phyloP scores from a whole-genome alignment of 176 grass and related monocot species.

The Coix lacrymajobi region DNA sequence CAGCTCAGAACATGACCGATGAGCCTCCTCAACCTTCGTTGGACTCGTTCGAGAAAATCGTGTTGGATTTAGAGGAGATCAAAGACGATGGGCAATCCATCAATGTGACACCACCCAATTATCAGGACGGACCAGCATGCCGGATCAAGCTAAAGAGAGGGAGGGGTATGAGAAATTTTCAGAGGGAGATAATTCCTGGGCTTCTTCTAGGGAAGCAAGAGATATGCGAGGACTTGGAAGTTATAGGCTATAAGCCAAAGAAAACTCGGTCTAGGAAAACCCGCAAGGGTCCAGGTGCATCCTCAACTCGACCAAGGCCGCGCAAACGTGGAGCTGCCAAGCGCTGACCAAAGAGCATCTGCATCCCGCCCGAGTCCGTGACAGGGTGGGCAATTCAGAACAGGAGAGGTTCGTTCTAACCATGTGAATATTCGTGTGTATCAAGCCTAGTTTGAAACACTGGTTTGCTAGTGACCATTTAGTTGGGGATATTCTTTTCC shows the following conservation, averaged over 20 bases:
- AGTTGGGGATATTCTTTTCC: background rate
- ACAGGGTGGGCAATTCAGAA: background rate
- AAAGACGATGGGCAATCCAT: slow-evolving; percentile 54
- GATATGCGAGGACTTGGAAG: slow-evolving; percentile 80
- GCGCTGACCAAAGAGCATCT: slow-evolving; percentile 13
- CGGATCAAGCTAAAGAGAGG: slow-evolving; percentile 75
- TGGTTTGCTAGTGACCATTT: background rate
- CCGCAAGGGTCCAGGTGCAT: slow-evolving; percentile 5
- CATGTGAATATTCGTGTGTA: slow-evolving; percentile 35
- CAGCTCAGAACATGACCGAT: background rate
- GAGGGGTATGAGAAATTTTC: slow-evolving; percentile 79
- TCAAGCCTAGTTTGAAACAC: slow-evolving; percentile 1
- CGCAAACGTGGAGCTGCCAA: background rate
- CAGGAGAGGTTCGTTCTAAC: slow-evolving; percentile 1
- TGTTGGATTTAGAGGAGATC: slow-evolving; percentile 58
- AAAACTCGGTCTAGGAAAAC: slow-evolving; percentile 55
- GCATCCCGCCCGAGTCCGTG: slow-evolving; percentile 12
- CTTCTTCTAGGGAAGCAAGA: slow-evolving; percentile 73
- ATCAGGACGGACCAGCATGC: slow-evolving; percentile 35
- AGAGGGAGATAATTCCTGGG: slow-evolving; percentile 80
- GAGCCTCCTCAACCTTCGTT: slow-evolving; percentile 34
- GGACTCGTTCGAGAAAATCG: slow-evolving; percentile 65
- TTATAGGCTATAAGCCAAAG: slow-evolving; percentile 66
- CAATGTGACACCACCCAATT: background rate
- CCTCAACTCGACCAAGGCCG: background rate